These are phyloP conservation scores for Leptographium procerum DNA, from an alignment of 2,329 filamentous ascomycete genomes.

Conservation along the genomic window DNA sequence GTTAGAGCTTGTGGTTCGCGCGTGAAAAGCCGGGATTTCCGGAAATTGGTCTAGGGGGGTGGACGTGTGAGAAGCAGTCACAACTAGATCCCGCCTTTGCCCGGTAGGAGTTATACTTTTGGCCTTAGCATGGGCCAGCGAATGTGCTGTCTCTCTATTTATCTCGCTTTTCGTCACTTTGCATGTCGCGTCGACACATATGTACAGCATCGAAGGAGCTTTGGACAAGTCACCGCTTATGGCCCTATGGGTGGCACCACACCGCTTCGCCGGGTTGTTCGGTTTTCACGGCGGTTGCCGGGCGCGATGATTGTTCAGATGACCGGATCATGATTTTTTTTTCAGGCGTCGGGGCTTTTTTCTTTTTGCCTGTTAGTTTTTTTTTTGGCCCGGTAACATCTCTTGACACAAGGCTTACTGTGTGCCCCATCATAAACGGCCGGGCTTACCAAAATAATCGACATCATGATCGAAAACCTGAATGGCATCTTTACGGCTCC, in stretches of 20 bases:
- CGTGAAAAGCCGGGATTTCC: conserved; percentile 1
- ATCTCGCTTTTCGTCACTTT: neutral
- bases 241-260: neutral
- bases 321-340: neutral
- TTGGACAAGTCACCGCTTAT: neutral
- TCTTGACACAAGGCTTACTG: neutral
- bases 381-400: neutral
- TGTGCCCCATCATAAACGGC: neutral
- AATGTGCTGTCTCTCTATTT: neutral
- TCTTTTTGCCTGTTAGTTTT: neutral
- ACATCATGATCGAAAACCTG: neutral
- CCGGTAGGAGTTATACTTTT: neutral
- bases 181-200: neutral
- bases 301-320: neutral
- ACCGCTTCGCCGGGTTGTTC: neutral
- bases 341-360: neutral
- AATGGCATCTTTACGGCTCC: neutral
- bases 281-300: neutral
- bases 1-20: neutral
- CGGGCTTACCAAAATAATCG: neutral
- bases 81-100: neutral
- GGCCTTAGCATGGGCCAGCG: neutral
- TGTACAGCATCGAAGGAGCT: neutral
- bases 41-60: conserved; percentile 3
- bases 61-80: neutral